Evolutionary conservation across 345 rosid species (phyloP).

Genomic region (Rubroshorea leprosula): DNA sequence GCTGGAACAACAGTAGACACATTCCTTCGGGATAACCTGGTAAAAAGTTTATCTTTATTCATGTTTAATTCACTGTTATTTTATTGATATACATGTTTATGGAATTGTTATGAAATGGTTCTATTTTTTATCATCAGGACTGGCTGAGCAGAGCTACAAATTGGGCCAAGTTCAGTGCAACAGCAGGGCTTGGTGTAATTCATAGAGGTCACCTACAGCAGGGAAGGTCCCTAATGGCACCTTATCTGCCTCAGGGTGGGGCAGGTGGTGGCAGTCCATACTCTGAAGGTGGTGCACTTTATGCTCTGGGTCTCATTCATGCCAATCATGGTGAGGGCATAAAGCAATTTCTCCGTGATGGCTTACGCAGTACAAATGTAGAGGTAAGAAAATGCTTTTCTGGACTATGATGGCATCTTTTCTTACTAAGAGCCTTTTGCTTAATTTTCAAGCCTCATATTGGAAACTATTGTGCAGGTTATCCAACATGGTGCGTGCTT

Average conservation of each 20-base stretch:
- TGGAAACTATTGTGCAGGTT: constrained; percentile 48
- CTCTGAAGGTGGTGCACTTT: constrained; percentile 98
- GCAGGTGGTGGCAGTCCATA: constrained; percentile 97
- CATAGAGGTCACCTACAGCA: constrained; percentile 96
- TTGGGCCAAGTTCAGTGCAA: constrained; percentile 99
- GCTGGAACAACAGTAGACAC: constrained; percentile 99
- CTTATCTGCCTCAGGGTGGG: constrained; percentile 97
- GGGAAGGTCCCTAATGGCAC: constrained; percentile 97
- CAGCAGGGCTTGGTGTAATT: constrained; percentile 98
- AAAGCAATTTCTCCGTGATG: constrained; percentile 90
- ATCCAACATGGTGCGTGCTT: constrained; percentile 99
- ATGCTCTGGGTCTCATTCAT: constrained; percentile 96
- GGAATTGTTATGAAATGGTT: constrained; percentile 8
- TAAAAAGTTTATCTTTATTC: constrained; percentile 21
- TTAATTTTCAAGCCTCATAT: not conserved
- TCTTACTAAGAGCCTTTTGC: not conserved
- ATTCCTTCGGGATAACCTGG: constrained; percentile 95
- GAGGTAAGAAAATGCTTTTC: constrained; percentile 58
- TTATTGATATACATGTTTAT: constrained; percentile 3
- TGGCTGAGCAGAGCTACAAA: constrained; percentile 99
- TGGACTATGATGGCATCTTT: constrained; percentile 4
- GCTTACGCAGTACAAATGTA: constrained; percentile 78
- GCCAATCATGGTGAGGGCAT: constrained; percentile 99
- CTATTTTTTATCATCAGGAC: constrained; percentile 46
- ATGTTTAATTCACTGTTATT: constrained; percentile 3